Base-by-base conservation (phyloP, 768 basidiomycete species). In the Filobasidium wieringae region DNA sequence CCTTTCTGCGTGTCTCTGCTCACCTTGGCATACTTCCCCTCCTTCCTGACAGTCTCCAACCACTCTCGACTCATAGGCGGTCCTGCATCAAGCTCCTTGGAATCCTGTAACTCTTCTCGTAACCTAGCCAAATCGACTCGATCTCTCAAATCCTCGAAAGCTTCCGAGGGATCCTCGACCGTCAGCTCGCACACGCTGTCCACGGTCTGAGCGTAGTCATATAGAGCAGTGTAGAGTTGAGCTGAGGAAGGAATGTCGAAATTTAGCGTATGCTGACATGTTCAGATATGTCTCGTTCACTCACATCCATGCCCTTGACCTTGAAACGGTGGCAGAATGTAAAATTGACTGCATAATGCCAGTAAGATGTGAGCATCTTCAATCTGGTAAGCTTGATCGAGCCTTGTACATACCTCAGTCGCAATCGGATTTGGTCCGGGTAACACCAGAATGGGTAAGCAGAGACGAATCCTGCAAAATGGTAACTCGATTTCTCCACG, bases 131-230 rank as follows among this genome's bases (percentile, higher is more conserved):
- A 78, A 72, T 99, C 95, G 64, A 86, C 87, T 55, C 88, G 84
- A 75, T 97, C 95, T 32, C 93, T 79, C 40, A 97, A 79, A 72
- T 97, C 95, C 72, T 97, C 93, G 68, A 99, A 96, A 9, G 88
- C 87, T 75, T 99, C 95, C 0, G 90, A 90, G 1, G 95, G 95
- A 71, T 99, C 95, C 75, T 99, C 95, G 22, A 99, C 87, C 1
- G 91, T 95, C 39, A 97, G 76, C 72, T 97, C 93, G n/a, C 86
- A 84, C 36, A 93, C 81, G 51, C 80, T 76, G 1, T 83, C 78
- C 49, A 80, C 80, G 14, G 79, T 76, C 40, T 86, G 72, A 19
- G 87, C 80, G 67, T 87, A 81, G 67, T 83, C 79, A 76, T 92
- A 93, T 53, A 90, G 84, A 0, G 89, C 82, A 43, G 77, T 81